Base-by-base conservation (phyloP, 805 yeast genomes). In the Wickerhamiella australiensis region DNA sequence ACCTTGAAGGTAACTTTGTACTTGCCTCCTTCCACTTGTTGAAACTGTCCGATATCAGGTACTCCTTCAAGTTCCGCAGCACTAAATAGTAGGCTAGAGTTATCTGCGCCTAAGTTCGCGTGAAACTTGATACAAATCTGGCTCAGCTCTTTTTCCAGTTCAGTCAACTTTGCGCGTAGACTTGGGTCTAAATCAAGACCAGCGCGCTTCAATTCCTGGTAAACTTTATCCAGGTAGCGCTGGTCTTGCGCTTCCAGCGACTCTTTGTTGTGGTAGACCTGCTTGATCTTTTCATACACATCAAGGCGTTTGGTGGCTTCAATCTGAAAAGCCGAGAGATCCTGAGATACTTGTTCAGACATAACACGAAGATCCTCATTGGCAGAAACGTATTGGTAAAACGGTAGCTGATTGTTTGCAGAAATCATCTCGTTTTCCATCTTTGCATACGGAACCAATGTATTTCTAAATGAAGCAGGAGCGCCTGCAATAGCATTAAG, bases 1-100 rank as follows among this genome's bases (percentile, higher is more conserved):
- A 82, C 82, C 63, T 85, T 84, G 68, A 76, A 83, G 2, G 92
- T 81, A 71, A 85, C 81, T 60, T 80, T 80, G 56, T 63, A 69
- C 55, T 63, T 66, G 22, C n/a, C 27, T 15, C 64, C 65, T 20
- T 69, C 76, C 18, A 68, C 72, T 9, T 65, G 66, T 49, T 74
- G 81, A 58, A 79, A 80, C 59, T 75, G 82, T 17, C 71, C 72
- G 55, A 82, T 56, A 36, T 73, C 71, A 2, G 94, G 88, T 40
- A 85, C 82, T 36, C 95, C 95, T 8, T 71, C 75, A 40, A 85
- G 69, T 60, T 85, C 80, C 47, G 79, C 80, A 51, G 63, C 65
- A 35, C 86, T 73, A 63, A 84, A 83, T 22, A 71, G 54, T 27
- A 81, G 57, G 57, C 59, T 76, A 29, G 77, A 88, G 15, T 75